These are phyloP conservation scores for Ceratocystis ficicola DNA, from an alignment of 2,329 filamentous ascomycete genomes.

Conservation along the genomic window DNA sequence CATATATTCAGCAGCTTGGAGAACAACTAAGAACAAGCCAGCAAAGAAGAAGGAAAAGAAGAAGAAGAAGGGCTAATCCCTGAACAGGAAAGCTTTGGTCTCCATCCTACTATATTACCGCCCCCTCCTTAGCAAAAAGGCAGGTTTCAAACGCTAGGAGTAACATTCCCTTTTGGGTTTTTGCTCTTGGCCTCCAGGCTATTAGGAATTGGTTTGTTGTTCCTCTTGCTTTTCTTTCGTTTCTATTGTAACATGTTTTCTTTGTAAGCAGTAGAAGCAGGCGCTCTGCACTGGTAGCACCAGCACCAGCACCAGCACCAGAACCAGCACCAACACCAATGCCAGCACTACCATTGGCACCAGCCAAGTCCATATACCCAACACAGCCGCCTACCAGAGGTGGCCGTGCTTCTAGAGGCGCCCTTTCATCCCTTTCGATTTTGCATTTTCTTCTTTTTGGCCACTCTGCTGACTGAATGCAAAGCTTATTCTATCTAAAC, in stretches of 20 bases:
- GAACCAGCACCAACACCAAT: too few species aligned
- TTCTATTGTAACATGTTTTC: not conserved
- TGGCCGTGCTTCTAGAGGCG: too few species aligned
- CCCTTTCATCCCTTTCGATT: not conserved
- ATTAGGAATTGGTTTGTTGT: not conserved
- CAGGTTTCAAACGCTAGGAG: slow-evolving; percentile 12
- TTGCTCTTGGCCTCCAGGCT: not conserved
- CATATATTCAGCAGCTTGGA: not conserved
- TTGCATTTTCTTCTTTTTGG: not conserved
- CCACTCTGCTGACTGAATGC: not conserved
- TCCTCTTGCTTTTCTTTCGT: not conserved
- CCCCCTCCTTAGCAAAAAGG: slow-evolving; percentile 7
- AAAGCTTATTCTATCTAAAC: not conserved
- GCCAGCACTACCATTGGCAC: too few species aligned
- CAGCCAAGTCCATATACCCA: too few species aligned
- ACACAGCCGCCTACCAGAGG: too few species aligned
- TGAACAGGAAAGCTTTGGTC: slow-evolving; percentile 9
- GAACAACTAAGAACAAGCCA: not conserved
- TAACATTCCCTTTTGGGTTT: slow-evolving; percentile 6
- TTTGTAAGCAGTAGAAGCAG: not conserved
- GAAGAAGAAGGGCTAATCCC: not conserved
- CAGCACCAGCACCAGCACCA: too few species aligned
- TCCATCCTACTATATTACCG: slow-evolving; percentile 10
- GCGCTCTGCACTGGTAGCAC: too few species aligned
- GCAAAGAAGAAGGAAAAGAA: not conserved